Percentiles rank a stretch among this genome's conserved stretches.
Evolutionary conservation across 805 yeast genomes (phyloP).

Genomic region (Starmerella vaccinii): DNA sequence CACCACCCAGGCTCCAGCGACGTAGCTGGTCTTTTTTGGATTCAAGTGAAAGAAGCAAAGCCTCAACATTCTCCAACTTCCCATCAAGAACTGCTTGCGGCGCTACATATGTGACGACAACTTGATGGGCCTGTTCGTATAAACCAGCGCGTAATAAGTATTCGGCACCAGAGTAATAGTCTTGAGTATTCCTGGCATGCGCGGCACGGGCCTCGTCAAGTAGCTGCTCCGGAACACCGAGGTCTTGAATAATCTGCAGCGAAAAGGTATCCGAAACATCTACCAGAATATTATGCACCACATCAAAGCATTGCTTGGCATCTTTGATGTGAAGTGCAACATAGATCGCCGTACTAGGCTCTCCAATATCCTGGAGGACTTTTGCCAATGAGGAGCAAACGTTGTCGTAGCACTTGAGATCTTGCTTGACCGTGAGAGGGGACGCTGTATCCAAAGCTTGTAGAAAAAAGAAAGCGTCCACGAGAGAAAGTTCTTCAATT

Average conservation of each 20-base stretch:
- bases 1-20: conserved; percentile 31
- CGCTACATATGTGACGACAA: conserved; percentile 51
- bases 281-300: conserved; percentile 8
- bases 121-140: conserved; percentile 53
- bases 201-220: conserved; percentile 52
- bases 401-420: conserved; percentile 11
- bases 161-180: conserved; percentile 49
- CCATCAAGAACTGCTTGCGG: conserved; percentile 58
- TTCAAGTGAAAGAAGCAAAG: conserved; percentile 25
- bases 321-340: conserved; percentile 48
- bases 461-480: conserved; percentile 21
- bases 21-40: conserved; percentile 14
- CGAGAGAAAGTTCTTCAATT: conserved; percentile 11
- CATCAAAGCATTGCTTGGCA: conserved; percentile 35
- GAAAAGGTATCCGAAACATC: conserved; percentile 25
- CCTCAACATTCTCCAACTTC: conserved; percentile 23
- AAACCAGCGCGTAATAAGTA: conserved; percentile 52
- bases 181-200: conserved; percentile 39
- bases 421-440: neutral
- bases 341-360: conserved; percentile 52
- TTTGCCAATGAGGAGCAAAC: conserved; percentile 15
- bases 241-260: conserved; percentile 8
- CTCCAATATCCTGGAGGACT: conserved; percentile 33
- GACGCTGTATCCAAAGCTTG: conserved; percentile 17
- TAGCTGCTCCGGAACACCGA: conserved; percentile 34